Percentiles rank a stretch among this genome's conserved stretches.
phyloP scores from a whole-genome alignment of 2,329 filamentous ascomycete genomes.

The Sclerotinia minor region DNA sequence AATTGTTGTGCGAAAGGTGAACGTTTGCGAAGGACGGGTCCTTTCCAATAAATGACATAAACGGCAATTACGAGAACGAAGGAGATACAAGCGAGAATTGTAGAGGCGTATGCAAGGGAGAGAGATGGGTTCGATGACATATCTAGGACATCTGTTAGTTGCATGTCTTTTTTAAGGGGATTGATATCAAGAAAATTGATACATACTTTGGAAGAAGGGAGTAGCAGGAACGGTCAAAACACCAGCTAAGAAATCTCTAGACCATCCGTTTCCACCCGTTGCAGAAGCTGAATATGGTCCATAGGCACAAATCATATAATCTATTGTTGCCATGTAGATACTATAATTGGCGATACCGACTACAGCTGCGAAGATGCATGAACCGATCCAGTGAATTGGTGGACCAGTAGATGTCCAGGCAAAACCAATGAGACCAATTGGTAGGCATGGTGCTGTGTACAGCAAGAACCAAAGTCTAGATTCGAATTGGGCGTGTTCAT shows the following conservation, averaged over 20 bases:
- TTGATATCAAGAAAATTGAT: constrained; percentile 4
- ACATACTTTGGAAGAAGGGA: constrained; percentile 57
- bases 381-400: constrained; percentile 65
- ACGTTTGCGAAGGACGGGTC: constrained; percentile 57
- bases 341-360: constrained; percentile 71
- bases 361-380: constrained; percentile 62
- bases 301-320: constrained; percentile 76
- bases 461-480: constrained; percentile 65
- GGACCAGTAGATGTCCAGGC: constrained; percentile 67
- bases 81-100: constrained; percentile 62
- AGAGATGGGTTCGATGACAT: constrained; percentile 52
- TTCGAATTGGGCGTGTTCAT: constrained; percentile 67
- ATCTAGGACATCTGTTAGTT: constrained; percentile 11
- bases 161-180: background rate
- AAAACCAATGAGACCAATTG: constrained; percentile 69
- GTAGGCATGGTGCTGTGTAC: constrained; percentile 59
- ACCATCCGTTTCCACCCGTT: constrained; percentile 74
- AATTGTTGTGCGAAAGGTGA: constrained; percentile 67
- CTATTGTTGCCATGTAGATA: constrained; percentile 75
- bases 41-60: constrained; percentile 67
- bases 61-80: constrained; percentile 62
- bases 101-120: constrained; percentile 59
- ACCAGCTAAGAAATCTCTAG: constrained; percentile 72
- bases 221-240: constrained; percentile 67
- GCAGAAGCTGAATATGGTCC: constrained; percentile 72